phyloP scores from a whole-genome alignment of 331 rosid species.

The Arachis monticola region DNA sequence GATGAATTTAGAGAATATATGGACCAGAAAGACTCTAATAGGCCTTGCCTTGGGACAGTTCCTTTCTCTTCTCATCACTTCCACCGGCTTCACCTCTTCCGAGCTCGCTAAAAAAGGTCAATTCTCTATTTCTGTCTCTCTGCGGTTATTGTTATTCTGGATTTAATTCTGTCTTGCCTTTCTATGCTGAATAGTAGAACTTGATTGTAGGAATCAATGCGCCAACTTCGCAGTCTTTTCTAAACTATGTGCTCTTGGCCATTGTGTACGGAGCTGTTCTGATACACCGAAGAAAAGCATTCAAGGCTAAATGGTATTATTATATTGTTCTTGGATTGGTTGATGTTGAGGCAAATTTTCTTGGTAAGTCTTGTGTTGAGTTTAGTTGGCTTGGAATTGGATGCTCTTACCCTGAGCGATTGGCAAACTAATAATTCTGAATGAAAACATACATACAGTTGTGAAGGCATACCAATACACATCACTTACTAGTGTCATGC shows the following conservation, averaged over 20 bases:
- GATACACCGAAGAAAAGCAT: slow-evolving; percentile 56
- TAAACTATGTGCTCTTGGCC: slow-evolving; percentile 75
- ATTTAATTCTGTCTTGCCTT: no score
- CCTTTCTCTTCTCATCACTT: slow-evolving; percentile 82
- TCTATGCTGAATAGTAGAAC: no score
- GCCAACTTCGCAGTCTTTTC: slow-evolving; percentile 90
- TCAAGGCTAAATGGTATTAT: slow-evolving; percentile 91
- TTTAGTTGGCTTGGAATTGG: neutral
- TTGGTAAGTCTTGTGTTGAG: slow-evolving; percentile 52
- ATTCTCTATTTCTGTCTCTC: neutral
- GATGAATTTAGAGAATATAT: slow-evolving; percentile 43
- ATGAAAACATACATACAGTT: slow-evolving; percentile 52
- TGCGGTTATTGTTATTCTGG: no score
- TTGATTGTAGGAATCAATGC: slow-evolving; percentile 66
- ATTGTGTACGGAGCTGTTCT: slow-evolving; percentile 65
- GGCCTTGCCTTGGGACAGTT: slow-evolving; percentile 87
- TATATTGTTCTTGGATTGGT: slow-evolving; percentile 82
- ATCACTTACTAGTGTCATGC: slow-evolving; percentile 86
- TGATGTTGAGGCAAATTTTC: slow-evolving; percentile 93
- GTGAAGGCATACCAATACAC: slow-evolving; percentile 95
- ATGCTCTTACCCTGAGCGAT: slow-evolving; percentile 13
- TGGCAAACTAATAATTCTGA: neutral
- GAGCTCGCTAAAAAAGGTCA: slow-evolving; percentile 77
- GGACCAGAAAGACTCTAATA: slow-evolving; percentile 58
- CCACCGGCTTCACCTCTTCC: slow-evolving; percentile 82